Conservation (phyloP, 2,329 filamentous ascomycete species). For the Hymenoscyphus linearis region DNA sequence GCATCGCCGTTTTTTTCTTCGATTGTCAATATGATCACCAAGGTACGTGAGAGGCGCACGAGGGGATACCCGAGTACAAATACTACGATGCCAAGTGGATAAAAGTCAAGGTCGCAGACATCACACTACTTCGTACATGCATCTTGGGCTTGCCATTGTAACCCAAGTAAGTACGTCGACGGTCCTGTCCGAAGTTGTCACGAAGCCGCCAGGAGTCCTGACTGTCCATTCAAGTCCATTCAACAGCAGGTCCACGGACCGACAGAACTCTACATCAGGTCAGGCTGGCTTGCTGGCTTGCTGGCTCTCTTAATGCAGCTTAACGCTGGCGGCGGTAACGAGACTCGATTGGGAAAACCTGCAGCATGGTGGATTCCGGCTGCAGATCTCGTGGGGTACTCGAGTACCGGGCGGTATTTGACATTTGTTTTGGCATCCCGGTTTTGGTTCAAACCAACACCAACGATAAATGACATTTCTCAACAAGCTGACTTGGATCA, state of each 20-base stretch:
- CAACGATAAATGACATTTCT: neutral
- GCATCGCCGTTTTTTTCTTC: constrained; percentile 3
- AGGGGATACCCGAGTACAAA: neutral
- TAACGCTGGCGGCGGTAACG: neutral
- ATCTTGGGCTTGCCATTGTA: neutral
- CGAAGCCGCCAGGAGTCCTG: no score
- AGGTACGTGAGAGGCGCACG: neutral
- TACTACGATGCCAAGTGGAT: neutral
- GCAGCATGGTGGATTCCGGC: neutral
- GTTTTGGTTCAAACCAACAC: neutral
- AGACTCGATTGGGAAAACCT: neutral
- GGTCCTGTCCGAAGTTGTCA: neutral
- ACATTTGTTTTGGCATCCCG: neutral
- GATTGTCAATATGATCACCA: neutral
- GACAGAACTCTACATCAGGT: neutral
- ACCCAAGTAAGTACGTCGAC: neutral
- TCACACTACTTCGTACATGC: neutral
- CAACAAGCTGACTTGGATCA: neutral
- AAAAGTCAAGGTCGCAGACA: neutral
- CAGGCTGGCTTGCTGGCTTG: no score
- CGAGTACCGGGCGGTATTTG: no score
- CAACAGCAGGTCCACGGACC: neutral
- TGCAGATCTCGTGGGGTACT: neutral
- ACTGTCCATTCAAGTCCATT: no score
- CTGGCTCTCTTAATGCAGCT: neutral